Evolutionary conservation across 2,329 filamentous ascomycete species (phyloP).

Genomic region (Beauveria sp.): DNA sequence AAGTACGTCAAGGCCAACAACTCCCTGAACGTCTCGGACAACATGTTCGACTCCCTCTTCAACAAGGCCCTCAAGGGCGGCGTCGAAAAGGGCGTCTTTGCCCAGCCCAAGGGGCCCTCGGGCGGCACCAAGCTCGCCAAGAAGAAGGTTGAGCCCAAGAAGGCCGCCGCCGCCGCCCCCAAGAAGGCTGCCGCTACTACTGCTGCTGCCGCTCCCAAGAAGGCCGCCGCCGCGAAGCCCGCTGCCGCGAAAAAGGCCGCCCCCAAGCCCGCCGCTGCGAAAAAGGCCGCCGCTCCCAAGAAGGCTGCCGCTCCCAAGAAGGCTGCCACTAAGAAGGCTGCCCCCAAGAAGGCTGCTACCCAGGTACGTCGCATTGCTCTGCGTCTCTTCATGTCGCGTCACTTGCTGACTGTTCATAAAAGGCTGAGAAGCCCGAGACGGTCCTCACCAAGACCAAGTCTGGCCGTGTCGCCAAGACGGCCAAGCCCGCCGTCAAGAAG

Average conservation of each 20-base stretch:
- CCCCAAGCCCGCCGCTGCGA: slow-evolving; percentile 22
- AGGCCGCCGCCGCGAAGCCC: slow-evolving; percentile 24
- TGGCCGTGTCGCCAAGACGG: slow-evolving; percentile 70
- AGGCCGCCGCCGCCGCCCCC: slow-evolving; percentile 23
- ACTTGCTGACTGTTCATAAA: neutral
- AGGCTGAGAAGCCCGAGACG: slow-evolving; percentile 55
- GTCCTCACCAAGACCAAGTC: slow-evolving; percentile 77
- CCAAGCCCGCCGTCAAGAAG: slow-evolving; percentile 41
- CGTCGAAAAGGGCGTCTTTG: slow-evolving; percentile 80
- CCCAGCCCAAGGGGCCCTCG: slow-evolving; percentile 85
- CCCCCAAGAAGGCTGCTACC: slow-evolving; percentile 31
- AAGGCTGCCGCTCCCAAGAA: slow-evolving; percentile 43
- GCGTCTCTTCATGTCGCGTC: neutral
- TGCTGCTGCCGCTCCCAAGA: slow-evolving; percentile 37
- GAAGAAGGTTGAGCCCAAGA: slow-evolving; percentile 48
- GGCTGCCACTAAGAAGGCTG: slow-evolving; percentile 33
- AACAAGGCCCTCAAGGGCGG: slow-evolving; percentile 77
- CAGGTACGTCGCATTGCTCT: neutral
- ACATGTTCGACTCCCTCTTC: slow-evolving; percentile 66
- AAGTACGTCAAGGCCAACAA: slow-evolving; percentile 53
- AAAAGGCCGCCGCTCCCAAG: slow-evolving; percentile 30
- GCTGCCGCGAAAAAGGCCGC: slow-evolving; percentile 24
- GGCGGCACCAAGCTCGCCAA: slow-evolving; percentile 89
- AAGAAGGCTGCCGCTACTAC: slow-evolving; percentile 25
- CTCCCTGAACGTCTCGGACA: slow-evolving; percentile 37